Evolutionary conservation across 2,329 filamentous ascomycete genomes (phyloP).

Genomic region (Volutella citrinella): DNA sequence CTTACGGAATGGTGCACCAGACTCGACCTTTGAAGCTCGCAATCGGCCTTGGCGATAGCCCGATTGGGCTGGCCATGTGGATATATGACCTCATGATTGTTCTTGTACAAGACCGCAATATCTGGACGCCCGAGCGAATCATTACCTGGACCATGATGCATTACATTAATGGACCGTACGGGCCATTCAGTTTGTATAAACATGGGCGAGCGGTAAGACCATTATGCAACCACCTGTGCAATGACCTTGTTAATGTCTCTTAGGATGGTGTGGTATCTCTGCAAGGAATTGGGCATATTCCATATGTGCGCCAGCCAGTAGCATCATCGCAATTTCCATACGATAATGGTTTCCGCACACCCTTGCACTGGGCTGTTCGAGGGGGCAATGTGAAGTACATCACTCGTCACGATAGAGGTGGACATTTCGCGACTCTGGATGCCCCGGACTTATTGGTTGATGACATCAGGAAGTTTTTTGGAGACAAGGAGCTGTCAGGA

Average conservation of each 20-base stretch:
- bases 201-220: conserved; percentile 2
- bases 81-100: conserved; percentile 11
- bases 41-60: conserved; percentile 9
- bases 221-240: conserved; percentile 6
- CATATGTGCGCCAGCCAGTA: no score
- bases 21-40: conserved; percentile 4
- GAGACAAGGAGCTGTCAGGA: no score
- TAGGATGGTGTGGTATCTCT: no score
- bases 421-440: neutral
- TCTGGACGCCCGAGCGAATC: conserved; percentile 7
- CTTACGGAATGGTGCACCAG: conserved; percentile 44
- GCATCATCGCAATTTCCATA: no score
- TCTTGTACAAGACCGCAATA: no score
- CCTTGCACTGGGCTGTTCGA: neutral
- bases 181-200: neutral
- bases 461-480: neutral
- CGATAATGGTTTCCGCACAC: neutral
- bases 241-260: no score
- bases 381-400: neutral
- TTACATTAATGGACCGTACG: conserved; percentile 14
- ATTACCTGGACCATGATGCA: conserved; percentile 13
- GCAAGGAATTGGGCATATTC: no score
- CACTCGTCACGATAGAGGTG: neutral
- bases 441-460: neutral
- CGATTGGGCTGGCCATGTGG: conserved; percentile 9